Conservation (phyloP, 306 rosid genomes). For the Hippophae rhamnoides region DNA sequence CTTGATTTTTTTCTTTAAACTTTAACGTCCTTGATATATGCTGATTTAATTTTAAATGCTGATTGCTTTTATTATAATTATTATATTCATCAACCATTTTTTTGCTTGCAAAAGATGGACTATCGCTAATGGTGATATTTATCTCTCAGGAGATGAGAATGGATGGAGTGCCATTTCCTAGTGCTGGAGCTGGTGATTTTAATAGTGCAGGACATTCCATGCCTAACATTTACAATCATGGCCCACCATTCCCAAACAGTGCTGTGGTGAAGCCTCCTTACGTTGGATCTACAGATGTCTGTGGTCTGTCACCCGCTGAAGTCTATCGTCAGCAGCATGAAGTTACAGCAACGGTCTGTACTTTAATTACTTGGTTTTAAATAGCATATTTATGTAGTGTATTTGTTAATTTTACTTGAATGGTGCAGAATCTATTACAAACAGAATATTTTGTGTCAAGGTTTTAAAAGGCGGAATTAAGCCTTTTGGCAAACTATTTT, state of each 20-base stretch:
- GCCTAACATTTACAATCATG: conserved; percentile 54
- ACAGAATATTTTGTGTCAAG: too few relatives aligned
- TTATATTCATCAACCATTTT: not conserved
- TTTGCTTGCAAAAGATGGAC: not conserved
- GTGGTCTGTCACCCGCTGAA: conserved; percentile 70
- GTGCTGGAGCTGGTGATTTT: conserved; percentile 35
- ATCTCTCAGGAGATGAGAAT: conserved; percentile 60
- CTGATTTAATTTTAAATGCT: too few relatives aligned
- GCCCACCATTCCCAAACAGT: conserved; percentile 47
- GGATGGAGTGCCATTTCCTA: conserved; percentile 51
- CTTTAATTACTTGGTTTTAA: conserved; percentile 8
- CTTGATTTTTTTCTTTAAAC: too few relatives aligned
- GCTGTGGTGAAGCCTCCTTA: conserved; percentile 51
- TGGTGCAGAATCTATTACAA: too few relatives aligned
- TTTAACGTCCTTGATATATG: too few relatives aligned
- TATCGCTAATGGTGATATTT: conserved; percentile 11
- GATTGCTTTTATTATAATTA: not conserved
- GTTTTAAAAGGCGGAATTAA: too few relatives aligned
- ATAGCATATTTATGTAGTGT: not conserved
- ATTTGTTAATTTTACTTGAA: not conserved
- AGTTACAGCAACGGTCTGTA: conserved; percentile 82
- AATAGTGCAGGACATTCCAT: conserved; percentile 40
- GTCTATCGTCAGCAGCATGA: conserved; percentile 79
- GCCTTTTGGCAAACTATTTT: too few relatives aligned
- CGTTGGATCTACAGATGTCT: conserved; percentile 43